These are phyloP conservation scores for Knoxdaviesia capensis DNA, from an alignment of 2,329 filamentous ascomycete genomes.

Conservation along the genomic window DNA sequence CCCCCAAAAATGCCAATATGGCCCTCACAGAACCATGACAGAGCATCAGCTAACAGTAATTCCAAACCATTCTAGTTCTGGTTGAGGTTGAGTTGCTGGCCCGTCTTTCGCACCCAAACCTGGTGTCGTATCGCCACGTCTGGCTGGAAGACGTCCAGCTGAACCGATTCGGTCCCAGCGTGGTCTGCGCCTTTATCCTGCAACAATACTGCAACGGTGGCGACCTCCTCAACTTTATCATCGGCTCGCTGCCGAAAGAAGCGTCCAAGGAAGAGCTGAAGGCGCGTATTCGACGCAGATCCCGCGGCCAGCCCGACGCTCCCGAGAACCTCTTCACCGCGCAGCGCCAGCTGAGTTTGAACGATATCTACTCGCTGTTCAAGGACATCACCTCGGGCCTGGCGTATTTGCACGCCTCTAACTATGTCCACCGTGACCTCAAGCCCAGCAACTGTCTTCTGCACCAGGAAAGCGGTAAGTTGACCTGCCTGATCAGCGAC, in stretches of 20 bases:
- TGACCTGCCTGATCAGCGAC: conserved; percentile 80
- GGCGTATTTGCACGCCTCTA: conserved; percentile 72
- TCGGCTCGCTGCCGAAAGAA: conserved; percentile 43
- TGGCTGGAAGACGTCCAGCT: conserved; percentile 85
- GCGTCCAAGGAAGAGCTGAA: conserved; percentile 72
- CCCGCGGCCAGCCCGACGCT: conserved; percentile 53
- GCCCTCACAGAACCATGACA: neutral
- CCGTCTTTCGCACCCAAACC: conserved; percentile 77
- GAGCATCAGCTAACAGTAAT: neutral
- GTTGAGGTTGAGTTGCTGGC: conserved; percentile 86
- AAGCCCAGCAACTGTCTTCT: conserved; percentile 93
- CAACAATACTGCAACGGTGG: conserved; percentile 95
- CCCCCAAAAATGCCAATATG: neutral
- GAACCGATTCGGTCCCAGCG: conserved; percentile 70
- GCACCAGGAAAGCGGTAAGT: conserved; percentile 50
- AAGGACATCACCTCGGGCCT: conserved; percentile 85
- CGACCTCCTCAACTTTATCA: conserved; percentile 71
- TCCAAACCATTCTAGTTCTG: conserved; percentile 28
- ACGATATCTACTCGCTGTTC: conserved; percentile 94
- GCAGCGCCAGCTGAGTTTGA: conserved; percentile 39
- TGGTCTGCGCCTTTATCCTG: conserved; percentile 89
- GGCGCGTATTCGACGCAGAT: conserved; percentile 63
- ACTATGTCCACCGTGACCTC: conserved; percentile 88
- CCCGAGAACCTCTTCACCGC: conserved; percentile 24
- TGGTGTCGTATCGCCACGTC: conserved; percentile 91